Conservation (phyloP, 2,329 filamentous ascomycete species). For the Ustulina deusta region DNA sequence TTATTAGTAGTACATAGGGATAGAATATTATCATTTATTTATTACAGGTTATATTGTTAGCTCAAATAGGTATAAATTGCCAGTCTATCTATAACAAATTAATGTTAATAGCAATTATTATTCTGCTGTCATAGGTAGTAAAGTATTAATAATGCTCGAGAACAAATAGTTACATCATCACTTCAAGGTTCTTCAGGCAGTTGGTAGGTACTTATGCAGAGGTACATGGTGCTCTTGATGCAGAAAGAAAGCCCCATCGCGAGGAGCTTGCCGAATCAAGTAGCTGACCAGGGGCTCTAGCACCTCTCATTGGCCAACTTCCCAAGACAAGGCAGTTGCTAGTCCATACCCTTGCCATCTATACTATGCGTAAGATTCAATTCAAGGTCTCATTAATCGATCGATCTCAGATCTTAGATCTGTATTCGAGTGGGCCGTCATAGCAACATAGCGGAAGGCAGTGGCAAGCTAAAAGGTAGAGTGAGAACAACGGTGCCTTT, state of each 20-base stretch:
- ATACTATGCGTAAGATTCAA: too few relatives aligned
- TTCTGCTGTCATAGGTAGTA: too few relatives aligned
- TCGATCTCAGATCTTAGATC: conserved; percentile 7
- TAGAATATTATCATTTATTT: too few relatives aligned
- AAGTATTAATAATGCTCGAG: too few relatives aligned
- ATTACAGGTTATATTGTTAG: too few relatives aligned
- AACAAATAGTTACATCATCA: too few relatives aligned
- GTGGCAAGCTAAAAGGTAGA: neutral
- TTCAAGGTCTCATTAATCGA: too few relatives aligned
- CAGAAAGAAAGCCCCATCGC: neutral
- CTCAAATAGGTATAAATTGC: neutral
- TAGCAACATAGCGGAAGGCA: neutral
- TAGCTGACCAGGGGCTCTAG: conserved; percentile 27
- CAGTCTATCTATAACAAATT: too few relatives aligned
- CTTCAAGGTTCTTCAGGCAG: too few relatives aligned
- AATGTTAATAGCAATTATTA: too few relatives aligned
- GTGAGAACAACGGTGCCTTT: neutral
- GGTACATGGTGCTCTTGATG: neutral
- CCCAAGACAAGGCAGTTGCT: neutral
- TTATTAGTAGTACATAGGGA: too few relatives aligned
- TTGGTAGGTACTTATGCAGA: neutral
- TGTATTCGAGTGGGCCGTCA: neutral
- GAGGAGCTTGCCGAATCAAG: conserved; percentile 38
- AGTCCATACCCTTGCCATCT: neutral
- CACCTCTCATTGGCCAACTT: conserved; percentile 32